Evolutionary conservation across 2,329 filamentous ascomycete species (phyloP).

Genomic region (Pseudopithomyces maydicus): DNA sequence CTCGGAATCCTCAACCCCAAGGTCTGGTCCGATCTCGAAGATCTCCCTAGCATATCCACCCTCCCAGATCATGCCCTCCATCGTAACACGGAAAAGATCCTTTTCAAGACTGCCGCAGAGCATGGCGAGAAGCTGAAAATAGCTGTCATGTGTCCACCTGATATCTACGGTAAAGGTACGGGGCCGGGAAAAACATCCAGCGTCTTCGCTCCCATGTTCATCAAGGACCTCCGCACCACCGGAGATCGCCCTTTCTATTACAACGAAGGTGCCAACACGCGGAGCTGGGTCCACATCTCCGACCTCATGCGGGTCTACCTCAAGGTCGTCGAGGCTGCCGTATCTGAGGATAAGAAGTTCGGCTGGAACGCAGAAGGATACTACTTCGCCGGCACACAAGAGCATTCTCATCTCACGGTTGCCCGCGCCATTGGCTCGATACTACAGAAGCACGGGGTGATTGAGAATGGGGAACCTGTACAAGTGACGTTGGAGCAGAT

Average conservation of each 20-base stretch:
- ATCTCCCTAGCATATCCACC: constrained; percentile 57
- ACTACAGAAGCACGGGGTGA: constrained; percentile 29
- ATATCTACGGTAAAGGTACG: constrained; percentile 65
- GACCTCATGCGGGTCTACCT: constrained; percentile 63
- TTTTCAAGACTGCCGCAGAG: constrained; percentile 54
- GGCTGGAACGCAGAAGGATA: constrained; percentile 63
- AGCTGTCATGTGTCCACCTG: constrained; percentile 65
- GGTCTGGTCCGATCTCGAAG: constrained; percentile 63
- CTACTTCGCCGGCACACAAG: constrained; percentile 52
- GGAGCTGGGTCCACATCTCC: constrained; percentile 62
- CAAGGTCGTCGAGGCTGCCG: constrained; percentile 60
- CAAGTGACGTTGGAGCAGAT: constrained; percentile 29
- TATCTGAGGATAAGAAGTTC: constrained; percentile 47
- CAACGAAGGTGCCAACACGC: constrained; percentile 59
- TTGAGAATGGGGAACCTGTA: constrained; percentile 28
- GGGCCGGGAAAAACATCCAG: constrained; percentile 56
- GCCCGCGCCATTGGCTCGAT: constrained; percentile 28
- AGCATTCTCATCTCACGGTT: constrained; percentile 35
- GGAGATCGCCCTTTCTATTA: constrained; percentile 53
- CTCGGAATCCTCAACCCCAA: constrained; percentile 39
- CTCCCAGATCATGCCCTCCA: constrained; percentile 64
- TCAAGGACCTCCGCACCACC: constrained; percentile 32
- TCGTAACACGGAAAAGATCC: constrained; percentile 70
- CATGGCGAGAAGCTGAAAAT: constrained; percentile 47
- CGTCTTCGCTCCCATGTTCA: constrained; percentile 48